phyloP scores from a whole-genome alignment of 2,329 filamentous ascomycete species.

The Hypocreales sp. region DNA sequence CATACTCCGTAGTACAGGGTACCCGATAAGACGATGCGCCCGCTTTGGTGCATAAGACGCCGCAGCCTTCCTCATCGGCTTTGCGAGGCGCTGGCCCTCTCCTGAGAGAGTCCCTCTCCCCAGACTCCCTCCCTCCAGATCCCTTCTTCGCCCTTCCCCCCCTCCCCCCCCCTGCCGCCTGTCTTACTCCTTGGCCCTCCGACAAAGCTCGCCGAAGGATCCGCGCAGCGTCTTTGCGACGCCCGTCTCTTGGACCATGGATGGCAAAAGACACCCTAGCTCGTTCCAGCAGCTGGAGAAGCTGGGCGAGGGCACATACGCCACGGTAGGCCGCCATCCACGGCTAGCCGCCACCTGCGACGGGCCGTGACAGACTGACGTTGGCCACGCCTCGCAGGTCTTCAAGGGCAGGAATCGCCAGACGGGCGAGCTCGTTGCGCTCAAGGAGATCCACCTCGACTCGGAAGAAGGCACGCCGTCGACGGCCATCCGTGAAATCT shows the following conservation, averaged over 20 bases:
- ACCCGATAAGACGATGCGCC: too few species aligned
- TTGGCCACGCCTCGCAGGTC: constrained; percentile 45
- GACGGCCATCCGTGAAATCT: constrained; percentile 96
- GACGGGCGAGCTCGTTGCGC: constrained; percentile 86
- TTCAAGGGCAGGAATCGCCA: constrained; percentile 98
- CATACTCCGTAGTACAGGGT: too few species aligned
- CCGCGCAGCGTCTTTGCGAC: too few species aligned
- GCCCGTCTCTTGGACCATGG: too few species aligned
- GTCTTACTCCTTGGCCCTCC: too few species aligned
- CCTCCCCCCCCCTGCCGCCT: too few species aligned
- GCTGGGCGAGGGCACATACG: constrained; percentile 96
- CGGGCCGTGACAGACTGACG: too few species aligned
- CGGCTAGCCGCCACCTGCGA: background rate
- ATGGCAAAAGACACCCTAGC: constrained; percentile 81
- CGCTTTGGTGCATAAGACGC: constrained; percentile 1
- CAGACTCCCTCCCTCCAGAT: too few species aligned
- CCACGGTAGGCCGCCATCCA: constrained; percentile 51
- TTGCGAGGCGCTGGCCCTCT: constrained; percentile 2
- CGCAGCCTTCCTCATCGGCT: constrained; percentile 1
- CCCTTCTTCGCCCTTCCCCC: background rate
- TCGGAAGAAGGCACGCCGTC: constrained; percentile 95
- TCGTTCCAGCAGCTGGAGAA: constrained; percentile 99
- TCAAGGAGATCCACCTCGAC: constrained; percentile 98
- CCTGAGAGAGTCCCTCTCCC: too few species aligned
- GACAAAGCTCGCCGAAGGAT: too few species aligned